Conservation (phyloP, 2,329 filamentous ascomycete genomes). For the Purpureocillium takamizusanense region DNA sequence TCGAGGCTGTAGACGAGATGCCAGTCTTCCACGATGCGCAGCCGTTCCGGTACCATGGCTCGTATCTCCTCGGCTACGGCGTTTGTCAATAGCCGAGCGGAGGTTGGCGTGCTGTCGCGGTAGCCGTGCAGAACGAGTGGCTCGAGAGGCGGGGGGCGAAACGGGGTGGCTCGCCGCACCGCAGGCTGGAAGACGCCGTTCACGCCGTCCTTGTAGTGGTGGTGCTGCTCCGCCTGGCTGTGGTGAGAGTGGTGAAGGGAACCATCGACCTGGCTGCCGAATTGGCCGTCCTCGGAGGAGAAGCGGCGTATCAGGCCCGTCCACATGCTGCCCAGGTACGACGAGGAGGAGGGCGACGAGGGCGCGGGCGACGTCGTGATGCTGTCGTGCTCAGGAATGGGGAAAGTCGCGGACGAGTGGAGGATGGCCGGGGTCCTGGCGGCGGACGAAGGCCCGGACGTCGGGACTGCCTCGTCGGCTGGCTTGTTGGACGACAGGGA, state of each 20-base stretch:
- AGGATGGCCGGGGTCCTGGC: neutral
- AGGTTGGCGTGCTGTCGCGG: constrained; percentile 45
- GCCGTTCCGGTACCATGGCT: constrained; percentile 73
- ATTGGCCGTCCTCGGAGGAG: constrained; percentile 35
- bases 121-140: constrained; percentile 66
- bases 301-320: constrained; percentile 62
- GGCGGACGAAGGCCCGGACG: neutral
- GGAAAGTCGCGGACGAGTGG: neutral
- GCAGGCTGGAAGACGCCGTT: constrained; percentile 45
- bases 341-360: constrained; percentile 1
- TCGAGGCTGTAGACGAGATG: constrained; percentile 80
- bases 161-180: constrained; percentile 60
- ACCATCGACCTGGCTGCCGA: constrained; percentile 18
- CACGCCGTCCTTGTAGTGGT: constrained; percentile 34
- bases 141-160: constrained; percentile 81
- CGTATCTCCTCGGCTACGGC: constrained; percentile 88
- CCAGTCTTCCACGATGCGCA: constrained; percentile 87
- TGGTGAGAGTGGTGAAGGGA: constrained; percentile 9
- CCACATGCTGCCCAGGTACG: constrained; percentile 30
- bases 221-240: constrained; percentile 6
- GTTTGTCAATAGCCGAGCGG: constrained; percentile 58
- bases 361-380: neutral
- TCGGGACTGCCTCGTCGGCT: neutral
- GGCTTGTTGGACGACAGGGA: too few relatives aligned
- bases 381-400: neutral